Base-by-base conservation (phyloP, 2,329 filamentous ascomycete species). In the Botrytis fabae region DNA sequence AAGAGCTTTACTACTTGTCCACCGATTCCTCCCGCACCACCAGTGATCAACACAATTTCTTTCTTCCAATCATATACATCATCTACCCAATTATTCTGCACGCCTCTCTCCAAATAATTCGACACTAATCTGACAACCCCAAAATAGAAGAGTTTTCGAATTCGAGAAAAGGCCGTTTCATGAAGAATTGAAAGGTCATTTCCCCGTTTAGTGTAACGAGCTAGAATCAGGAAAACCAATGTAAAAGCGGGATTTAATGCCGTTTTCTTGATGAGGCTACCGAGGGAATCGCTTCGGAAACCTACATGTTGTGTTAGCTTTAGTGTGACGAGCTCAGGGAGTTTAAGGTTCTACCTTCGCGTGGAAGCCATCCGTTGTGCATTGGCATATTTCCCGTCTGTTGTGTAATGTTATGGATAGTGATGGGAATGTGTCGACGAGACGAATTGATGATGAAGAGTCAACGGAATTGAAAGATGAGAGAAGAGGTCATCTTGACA, bases 1-100 rank as follows among this genome's bases (percentile, higher is more conserved):
- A 96, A 84, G 70, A 91, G 81, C 75, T 86, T 85, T 22, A 92
- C 91, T 4, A 93, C 85, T 54, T 86, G 83, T 32, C 86, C 88
- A 22, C 93, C 93, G 78, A 95, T 94, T 0, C 93, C 93, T 72
- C 89, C 88, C 60, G 90, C 89, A 12, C 93, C 93, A 12, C 93
- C 92, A 0, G 93, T 95, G 32, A 95, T 86, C 61, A 94, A 84
- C 4, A 93, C 90, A 69, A 94, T 85, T 82, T 94, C 92, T 69
- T 85, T 86, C 35, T 85, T 82, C 91, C 92, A 94, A 73, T 89
- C 85, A 81, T 91, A 92, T 59, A 80, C 82, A 77, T 89, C 88
- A 18, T 77, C 79, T 1, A 80, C 83, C 84, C 85, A 88, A 79
- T 86, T 86, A 79, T 87, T 85, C 72, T 84, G 75, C 1, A 83